Conservation (phyloP, 2,329 filamentous ascomycete species). For the Metarhizium brunneum region DNA sequence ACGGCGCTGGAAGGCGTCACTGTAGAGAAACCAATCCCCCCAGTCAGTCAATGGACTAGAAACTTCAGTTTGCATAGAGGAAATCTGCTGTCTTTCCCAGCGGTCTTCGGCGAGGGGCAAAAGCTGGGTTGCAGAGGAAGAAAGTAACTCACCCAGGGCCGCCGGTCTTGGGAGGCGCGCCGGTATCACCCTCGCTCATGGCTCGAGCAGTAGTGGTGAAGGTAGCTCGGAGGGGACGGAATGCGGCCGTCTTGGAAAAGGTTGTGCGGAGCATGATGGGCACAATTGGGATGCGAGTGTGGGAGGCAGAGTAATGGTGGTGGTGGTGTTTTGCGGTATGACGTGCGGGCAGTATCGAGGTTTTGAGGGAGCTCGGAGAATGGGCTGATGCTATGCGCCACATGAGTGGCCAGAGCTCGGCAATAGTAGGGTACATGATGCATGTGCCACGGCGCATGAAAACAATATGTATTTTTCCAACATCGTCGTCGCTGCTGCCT, state of each 20-base stretch:
- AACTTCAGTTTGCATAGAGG: not conserved
- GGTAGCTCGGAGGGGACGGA: slow-evolving; percentile 45
- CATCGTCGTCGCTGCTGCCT: not conserved
- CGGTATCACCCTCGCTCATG: slow-evolving; percentile 64
- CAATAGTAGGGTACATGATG: not conserved
- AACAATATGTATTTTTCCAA: not conserved
- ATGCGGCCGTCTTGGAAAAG: slow-evolving; percentile 43
- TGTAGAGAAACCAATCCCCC: slow-evolving; percentile 24
- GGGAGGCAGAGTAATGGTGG: slow-evolving; percentile 4
- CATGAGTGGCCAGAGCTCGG: not conserved
- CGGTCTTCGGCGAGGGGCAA: not conserved
- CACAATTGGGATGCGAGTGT: slow-evolving; percentile 7
- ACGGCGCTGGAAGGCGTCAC: slow-evolving; percentile 87
- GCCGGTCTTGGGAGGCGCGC: slow-evolving; percentile 45
- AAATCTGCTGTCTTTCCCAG: too few species aligned
- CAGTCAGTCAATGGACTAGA: not conserved
- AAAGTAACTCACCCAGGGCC: slow-evolving; percentile 39
- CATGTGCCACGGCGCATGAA: not conserved
- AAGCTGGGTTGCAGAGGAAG: not conserved
- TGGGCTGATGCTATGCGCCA: not conserved
- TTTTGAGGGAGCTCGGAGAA: not conserved
- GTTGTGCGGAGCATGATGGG: slow-evolving; percentile 58
- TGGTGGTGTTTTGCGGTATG: slow-evolving; percentile 5
- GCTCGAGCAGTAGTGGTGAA: slow-evolving; percentile 55
- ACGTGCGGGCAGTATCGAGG: slow-evolving; percentile 2